Conservation (phyloP, 805 yeast genomes). For the Grigorovia jiainica region DNA sequence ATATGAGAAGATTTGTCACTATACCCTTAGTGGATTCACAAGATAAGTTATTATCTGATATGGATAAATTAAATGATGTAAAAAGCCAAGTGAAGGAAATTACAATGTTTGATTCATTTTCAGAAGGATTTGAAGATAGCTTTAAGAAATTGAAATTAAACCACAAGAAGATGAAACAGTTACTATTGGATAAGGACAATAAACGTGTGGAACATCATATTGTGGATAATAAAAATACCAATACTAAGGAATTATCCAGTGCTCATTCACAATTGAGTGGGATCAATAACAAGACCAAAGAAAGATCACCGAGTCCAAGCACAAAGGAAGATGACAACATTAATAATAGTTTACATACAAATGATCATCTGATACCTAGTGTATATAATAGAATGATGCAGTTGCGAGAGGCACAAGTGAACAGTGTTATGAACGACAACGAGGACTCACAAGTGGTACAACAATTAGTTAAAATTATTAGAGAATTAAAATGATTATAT, state of each 20-base stretch:
- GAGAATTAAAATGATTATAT: neutral
- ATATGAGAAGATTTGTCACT: constrained; percentile 11
- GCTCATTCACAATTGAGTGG: neutral
- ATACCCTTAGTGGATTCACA: constrained; percentile 11
- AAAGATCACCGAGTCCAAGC: neutral
- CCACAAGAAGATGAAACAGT: constrained; percentile 38
- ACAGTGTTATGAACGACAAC: neutral
- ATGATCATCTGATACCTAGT: neutral
- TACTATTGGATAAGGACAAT: constrained; percentile 26
- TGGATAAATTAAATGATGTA: constrained; percentile 75
- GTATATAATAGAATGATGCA: neutral
- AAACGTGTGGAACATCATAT: constrained; percentile 14
- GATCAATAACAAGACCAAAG: neutral
- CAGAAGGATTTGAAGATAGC: constrained; percentile 28
- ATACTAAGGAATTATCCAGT: neutral
- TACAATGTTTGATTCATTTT: constrained; percentile 38
- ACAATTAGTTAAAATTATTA: neutral
- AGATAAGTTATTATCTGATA: constrained; percentile 60
- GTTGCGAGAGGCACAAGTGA: neutral
- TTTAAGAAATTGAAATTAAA: constrained; percentile 46
- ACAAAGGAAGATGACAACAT: neutral
- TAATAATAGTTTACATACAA: too few relatives aligned
- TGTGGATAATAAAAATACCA: neutral
- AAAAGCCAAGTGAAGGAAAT: constrained; percentile 42
- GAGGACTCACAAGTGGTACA: neutral